Evolutionary conservation across 2,329 filamentous ascomycete genomes (phyloP), one percentile per base, ranked within the genome.

Genomic region (Tolypocladium guangdongense): DNA sequence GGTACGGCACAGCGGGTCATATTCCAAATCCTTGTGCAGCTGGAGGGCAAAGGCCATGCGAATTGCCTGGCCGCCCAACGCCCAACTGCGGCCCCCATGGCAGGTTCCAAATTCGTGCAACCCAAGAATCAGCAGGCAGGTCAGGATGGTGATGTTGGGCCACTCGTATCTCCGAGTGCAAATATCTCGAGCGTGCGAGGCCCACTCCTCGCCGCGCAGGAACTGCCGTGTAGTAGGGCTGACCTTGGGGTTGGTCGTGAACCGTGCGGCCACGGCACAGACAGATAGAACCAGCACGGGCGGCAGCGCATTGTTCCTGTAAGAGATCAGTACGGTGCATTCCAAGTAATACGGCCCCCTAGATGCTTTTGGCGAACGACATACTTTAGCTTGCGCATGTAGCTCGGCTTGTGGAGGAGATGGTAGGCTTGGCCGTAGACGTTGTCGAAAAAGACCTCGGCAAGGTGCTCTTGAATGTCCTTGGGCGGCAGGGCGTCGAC

Each of bases 101-200:
- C 93, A 97, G 14, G 92, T 97, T 53, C 93, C 93, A 62, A 97
- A 97, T 64, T 96, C 92, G 66, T 99, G 92, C 38, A 99, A 76
- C 3, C 90, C 91, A 18, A 97, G 78, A 20, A 97, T 81, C 10
- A 97, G 70, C 56, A 96, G 86, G 48, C 92, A 93, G 6, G 91
- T 96, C 47, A 99, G 71, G 43, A 96, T 95, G 2, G 92, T 97
- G 58, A 97, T 93, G 66, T 96, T 97, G 1, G 93, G 92, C 72
- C 90, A 89, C 64, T 97, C 93, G 63, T 95, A 96, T 60, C 90
- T 82, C 64, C 85, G 87, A 43, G 89, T 81, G 24, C 93, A 86
- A 56, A 97, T 96, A 38, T 90, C 86, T 50, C 91, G 81, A n/a
- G 92, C 92, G 32, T 85, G 83, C 27, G 82, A 83, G 7, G 90